These are phyloP conservation scores for Penicillium crustosum DNA, from an alignment of 2,329 filamentous ascomycete species.

Conservation along the genomic window DNA sequence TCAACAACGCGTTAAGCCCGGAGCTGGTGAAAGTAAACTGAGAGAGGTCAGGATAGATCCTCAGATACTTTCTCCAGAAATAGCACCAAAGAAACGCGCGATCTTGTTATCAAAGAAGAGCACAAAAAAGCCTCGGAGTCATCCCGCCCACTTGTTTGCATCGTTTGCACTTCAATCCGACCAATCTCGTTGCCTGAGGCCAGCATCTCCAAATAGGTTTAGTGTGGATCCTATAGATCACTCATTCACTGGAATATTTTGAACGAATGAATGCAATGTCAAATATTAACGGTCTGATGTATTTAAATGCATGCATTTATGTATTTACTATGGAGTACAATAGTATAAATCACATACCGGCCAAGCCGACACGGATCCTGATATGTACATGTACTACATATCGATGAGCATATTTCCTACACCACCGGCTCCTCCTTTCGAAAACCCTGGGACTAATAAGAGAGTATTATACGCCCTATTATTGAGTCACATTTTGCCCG, in stretches of 20 bases:
- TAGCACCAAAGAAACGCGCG: slow-evolving; percentile 5
- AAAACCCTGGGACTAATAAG: too few relatives aligned
- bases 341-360: background rate
- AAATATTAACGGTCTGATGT: background rate
- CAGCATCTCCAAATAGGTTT: background rate
- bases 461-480: too few relatives aligned
- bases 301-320: background rate
- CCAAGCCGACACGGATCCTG: background rate
- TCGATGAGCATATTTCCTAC: too few relatives aligned
- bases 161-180: slow-evolving; percentile 17
- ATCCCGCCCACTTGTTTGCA: slow-evolving; percentile 25
- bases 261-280: background rate
- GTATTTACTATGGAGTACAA: background rate
- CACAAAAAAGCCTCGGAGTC: slow-evolving; percentile 35
- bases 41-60: background rate
- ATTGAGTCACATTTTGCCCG: too few relatives aligned
- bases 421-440: too few relatives aligned
- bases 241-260: background rate
- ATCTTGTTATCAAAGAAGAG: slow-evolving; percentile 20
- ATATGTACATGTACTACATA: too few relatives aligned
- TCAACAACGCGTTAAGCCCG: background rate
- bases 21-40: background rate
- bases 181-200: background rate
- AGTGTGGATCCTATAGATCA: background rate
- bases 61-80: background rate